Evolutionary conservation across 148 eudicot genomes (phyloP), one percentile per base, ranked within the genome.

Genomic region (Silene latifolia): DNA sequence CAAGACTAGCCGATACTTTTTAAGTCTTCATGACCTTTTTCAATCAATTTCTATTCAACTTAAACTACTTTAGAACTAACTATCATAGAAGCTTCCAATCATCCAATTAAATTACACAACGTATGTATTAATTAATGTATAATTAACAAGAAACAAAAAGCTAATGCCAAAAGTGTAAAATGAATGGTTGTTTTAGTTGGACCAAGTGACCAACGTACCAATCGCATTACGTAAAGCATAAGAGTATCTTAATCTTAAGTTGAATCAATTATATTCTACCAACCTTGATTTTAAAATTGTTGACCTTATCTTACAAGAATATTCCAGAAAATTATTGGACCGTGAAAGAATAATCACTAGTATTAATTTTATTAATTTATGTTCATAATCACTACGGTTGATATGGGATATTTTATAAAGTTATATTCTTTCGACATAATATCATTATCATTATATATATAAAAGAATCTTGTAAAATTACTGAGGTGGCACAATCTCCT

Each of bases 251-350:
- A 77, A 71, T 63, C 15, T 63, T 12, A 27, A 71, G 46, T 24
- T 77, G 70, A 63, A 71, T 77, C 32, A 63, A 77, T 77, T 47
- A 77, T 63, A 69, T 25, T 69, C 60, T 70, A 77, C 74, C 73
- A 25, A 44, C 74, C 69, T 60, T 69, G 18, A 48, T 47, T 77
- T n/a, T 72, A 58, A n/a, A n/a, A 69, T 77, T 70, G 74, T 70
- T 77, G 74, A 77, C 74, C 74, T 77, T 69, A 77, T 77, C 79
- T 69, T 69, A 10, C 21, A 60, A 69, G 73, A 70, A 59, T 69
- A 61, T 69, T 69, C 20, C 42, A 4, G 53, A 44, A 39, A 68
- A 58, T 42, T 76, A 21, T 63, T 60, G 74, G 74, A 69, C 74
- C 68, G 44, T 35, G 24, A 54, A 27, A 27, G 67, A 75, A 4